Evolutionary conservation across 495 filamentous ascomycete species (phyloP).

Genomic region (Xylaria curta): DNA sequence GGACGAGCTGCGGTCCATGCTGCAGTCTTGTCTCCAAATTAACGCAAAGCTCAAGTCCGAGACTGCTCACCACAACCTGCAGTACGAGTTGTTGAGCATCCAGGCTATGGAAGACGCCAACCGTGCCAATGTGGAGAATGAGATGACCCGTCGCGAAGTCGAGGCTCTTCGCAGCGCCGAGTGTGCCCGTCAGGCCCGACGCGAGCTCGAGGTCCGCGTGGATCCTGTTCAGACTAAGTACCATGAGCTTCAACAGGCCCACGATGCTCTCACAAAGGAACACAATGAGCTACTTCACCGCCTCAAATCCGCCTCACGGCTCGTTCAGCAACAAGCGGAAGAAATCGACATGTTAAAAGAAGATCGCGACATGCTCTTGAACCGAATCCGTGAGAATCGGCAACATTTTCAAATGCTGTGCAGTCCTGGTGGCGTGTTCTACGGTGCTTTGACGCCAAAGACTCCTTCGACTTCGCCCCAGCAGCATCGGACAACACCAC

Average conservation of each 20-base stretch:
- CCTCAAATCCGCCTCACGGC: constrained; percentile 73
- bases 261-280: constrained; percentile 67
- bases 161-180: constrained; percentile 77
- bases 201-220: constrained; percentile 48
- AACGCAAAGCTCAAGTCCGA: constrained; percentile 74
- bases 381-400: constrained; percentile 85
- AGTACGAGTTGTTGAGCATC: constrained; percentile 85
- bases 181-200: constrained; percentile 54
- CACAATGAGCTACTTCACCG: constrained; percentile 68
- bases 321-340: constrained; percentile 71
- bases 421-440: constrained; percentile 61
- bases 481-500: constrained; percentile 54
- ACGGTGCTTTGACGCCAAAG: constrained; percentile 61
- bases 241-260: constrained; percentile 53
- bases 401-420: constrained; percentile 77
- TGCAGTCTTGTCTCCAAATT: constrained; percentile 60
- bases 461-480: constrained; percentile 55
- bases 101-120: constrained; percentile 87
- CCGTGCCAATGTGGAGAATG: constrained; percentile 88
- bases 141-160: constrained; percentile 89
- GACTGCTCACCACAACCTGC: constrained; percentile 89
- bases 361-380: constrained; percentile 75
- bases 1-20: constrained; percentile 62
- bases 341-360: constrained; percentile 69
- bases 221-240: constrained; percentile 53